Base-by-base conservation (phyloP, 148 eudicot species). In the Limonium bicolor region DNA sequence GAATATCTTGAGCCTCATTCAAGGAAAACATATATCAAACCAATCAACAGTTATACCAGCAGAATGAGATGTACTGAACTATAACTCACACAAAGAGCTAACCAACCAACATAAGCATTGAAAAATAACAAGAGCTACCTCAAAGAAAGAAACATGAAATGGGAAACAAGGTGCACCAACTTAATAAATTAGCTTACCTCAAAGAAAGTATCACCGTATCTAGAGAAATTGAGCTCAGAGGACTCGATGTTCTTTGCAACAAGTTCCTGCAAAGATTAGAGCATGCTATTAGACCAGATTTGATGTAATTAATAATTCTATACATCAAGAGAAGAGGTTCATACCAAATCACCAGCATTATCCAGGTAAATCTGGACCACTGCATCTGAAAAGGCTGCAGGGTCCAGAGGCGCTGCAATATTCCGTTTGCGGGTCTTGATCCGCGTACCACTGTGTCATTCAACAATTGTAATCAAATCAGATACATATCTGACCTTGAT, bases 361-460 rank as follows among this genome's bases (percentile, higher is more conserved):
- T 90, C 95, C 88, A 90, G 56, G 60, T 90, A 90, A 22, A 90
- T 85, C 95, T 90, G 99, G 78, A 90, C 93, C 88, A 90, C 99
- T 81, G 99, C 99, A 85, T 85, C 99, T 39, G 99, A 72, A 69
- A 90, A 90, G 41, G 99, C 80, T 70, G 95, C 80, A 85, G 99
- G 88, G 88, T 90, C n/a, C n/a, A n/a, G 73, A 53, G 99, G 99
- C 54, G 95, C 95, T 11, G 99, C 85, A 59, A 90, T 90, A 55
- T 90, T 90, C 94, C 99, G 93, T 78, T 90, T 90, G 99, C 99
- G 99, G 99, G 99, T 81, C 99, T 90, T 90, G 77, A 90, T 90
- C 99, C 99, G 99, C 95, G 93, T 81, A 55, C 99, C 99, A 81
- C 99, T 90, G 69, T 57, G 50, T 31, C 30, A n/a, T n/a, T n/a